A percentile compares a stretch with the other conserved stretches of the same genome.
Conservation (phyloP, 805 yeast species). For the Pichia phayaonensis region DNA sequence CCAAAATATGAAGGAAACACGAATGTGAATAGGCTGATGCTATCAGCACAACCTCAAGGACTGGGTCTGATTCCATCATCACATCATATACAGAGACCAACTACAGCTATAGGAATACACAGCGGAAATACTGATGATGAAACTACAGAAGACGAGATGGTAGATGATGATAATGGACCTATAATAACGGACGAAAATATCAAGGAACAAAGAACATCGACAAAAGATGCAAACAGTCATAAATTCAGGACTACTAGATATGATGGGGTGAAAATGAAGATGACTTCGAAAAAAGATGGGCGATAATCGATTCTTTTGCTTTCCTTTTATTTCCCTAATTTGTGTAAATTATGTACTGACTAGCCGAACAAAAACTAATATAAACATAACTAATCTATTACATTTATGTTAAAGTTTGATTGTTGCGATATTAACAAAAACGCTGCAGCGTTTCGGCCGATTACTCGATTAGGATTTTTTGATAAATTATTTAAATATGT, state of each 20-base stretch:
- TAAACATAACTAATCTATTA: no score
- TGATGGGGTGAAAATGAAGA: conserved; percentile 5
- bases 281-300: conserved; percentile 7
- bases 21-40: neutral
- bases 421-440: no score
- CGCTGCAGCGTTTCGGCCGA: neutral
- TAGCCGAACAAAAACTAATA: neutral
- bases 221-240: neutral
- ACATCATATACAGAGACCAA: neutral
- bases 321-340: neutral
- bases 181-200: neutral
- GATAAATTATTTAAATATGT: no score
- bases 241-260: conserved; percentile 9
- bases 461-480: neutral
- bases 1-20: neutral
- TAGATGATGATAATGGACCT: conserved; percentile 16
- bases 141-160: conserved; percentile 14
- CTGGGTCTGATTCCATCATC: neutral
- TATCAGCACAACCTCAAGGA: conserved; percentile 1
- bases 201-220: neutral
- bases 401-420: no score
- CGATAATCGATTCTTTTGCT: neutral
- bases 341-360: neutral
- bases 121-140: conserved; percentile 7
- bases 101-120: neutral